phyloP scores from a whole-genome alignment of 257 asterid genomes.

The Solanum infundibuliforme region DNA sequence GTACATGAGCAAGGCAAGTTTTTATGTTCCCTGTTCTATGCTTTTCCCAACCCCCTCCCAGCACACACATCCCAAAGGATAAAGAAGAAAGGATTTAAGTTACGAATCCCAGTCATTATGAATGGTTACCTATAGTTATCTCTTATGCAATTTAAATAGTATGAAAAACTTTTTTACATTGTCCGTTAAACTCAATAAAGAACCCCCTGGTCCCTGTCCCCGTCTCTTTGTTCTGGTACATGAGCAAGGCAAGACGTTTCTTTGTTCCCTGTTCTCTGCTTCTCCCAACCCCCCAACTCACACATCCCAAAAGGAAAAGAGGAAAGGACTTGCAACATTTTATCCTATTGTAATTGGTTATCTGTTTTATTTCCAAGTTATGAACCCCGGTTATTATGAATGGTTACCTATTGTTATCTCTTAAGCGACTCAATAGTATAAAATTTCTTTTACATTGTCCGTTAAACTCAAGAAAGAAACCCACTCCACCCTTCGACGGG shows the following conservation, averaged over 20 bases:
- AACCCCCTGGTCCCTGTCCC: not conserved
- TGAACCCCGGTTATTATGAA: not conserved
- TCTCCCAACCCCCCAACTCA: not conserved
- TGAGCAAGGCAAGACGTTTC: not conserved
- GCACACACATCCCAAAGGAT: not conserved
- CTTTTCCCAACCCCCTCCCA: not conserved
- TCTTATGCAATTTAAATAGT: not conserved
- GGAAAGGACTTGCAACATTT: not conserved
- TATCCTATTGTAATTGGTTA: not conserved
- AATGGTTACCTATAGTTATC: not conserved
- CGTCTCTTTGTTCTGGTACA: not conserved
- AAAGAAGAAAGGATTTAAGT: not conserved
- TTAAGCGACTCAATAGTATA: not conserved
- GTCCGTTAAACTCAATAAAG: not conserved
- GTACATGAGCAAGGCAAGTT: constrained; percentile 70
- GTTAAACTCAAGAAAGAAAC: not conserved
- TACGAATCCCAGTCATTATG: not conserved
- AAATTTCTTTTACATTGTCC: not conserved
- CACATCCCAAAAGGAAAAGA: not conserved
- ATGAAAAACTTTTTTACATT: not conserved
- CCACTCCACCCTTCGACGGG: not conserved
- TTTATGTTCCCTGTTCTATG: not conserved
- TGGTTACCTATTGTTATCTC: not conserved
- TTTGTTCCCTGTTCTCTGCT: not conserved
- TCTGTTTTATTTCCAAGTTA: not conserved